These are phyloP conservation scores for Exophiala viscosa DNA, from an alignment of 2,329 filamentous ascomycete genomes.

Conservation along the genomic window DNA sequence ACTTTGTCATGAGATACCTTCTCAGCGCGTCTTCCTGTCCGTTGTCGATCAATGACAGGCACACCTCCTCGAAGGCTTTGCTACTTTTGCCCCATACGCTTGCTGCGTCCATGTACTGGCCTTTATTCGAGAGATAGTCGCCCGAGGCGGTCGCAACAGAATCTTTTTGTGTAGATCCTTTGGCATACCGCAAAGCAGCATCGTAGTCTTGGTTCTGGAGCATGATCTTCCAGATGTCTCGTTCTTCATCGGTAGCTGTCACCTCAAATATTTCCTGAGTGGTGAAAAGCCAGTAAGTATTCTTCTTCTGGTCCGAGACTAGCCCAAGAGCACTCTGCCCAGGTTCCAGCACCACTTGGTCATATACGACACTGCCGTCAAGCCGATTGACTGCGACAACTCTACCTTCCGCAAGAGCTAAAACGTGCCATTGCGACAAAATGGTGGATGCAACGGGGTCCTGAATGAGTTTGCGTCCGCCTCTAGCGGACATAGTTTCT, in stretches of 20 bases:
- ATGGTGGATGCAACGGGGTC: conserved; percentile 76
- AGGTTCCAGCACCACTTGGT: conserved; percentile 77
- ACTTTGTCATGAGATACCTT: conserved; percentile 82
- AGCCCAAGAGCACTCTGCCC: conserved; percentile 79
- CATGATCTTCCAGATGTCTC: conserved; percentile 94
- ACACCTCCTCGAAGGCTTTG: conserved; percentile 95
- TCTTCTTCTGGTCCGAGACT: conserved; percentile 86
- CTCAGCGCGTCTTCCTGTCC: conserved; percentile 85
- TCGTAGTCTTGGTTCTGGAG: conserved; percentile 84
- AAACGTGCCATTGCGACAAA: conserved; percentile 88
- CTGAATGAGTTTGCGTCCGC: conserved; percentile 61
- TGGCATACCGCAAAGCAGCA: conserved; percentile 78
- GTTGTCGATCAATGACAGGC: conserved; percentile 83
- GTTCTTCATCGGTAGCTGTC: conserved; percentile 80
- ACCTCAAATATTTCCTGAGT: conserved; percentile 89
- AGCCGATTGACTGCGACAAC: conserved; percentile 83
- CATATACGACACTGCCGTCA: conserved; percentile 79
- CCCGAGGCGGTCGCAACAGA: conserved; percentile 88
- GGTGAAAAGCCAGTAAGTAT: conserved; percentile 96
- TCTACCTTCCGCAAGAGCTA: conserved; percentile 76
- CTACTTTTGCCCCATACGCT: conserved; percentile 90
- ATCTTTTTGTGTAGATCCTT: conserved; percentile 76
- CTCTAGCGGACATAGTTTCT: conserved; percentile 61
- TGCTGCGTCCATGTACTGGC: conserved; percentile 80
- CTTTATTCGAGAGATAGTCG: conserved; percentile 78